phyloP scores from a whole-genome alignment of 768 basidiomycete species.

The Pisolithus microcarpus region DNA sequence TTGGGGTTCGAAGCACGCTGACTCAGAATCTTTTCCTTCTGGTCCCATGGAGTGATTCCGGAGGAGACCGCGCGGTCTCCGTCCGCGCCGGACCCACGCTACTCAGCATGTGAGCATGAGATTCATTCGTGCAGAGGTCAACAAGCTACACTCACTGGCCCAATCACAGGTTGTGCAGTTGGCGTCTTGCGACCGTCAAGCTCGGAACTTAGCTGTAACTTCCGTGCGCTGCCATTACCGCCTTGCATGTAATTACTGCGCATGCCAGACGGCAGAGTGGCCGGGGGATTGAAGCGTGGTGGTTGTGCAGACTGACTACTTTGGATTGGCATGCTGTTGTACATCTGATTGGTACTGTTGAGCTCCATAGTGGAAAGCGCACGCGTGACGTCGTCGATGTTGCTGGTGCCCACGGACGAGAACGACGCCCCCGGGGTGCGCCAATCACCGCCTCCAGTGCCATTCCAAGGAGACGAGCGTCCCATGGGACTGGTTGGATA shows the following conservation, averaged over 20 bases:
- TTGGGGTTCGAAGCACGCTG: conserved; percentile 63
- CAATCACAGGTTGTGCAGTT: conserved; percentile 33
- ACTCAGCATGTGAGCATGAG: conserved; percentile 25
- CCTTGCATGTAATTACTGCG: conserved; percentile 35
- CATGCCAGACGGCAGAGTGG: conserved; percentile 36
- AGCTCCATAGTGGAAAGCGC: conserved; percentile 68
- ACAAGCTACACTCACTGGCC: conserved; percentile 45
- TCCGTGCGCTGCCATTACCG: conserved; percentile 33
- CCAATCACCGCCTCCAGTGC: conserved; percentile 52
- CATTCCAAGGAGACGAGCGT: conserved; percentile 60
- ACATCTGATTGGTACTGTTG: conserved; percentile 25
- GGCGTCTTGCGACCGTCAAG: conserved; percentile 63
- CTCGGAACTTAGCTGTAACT: conserved; percentile 55
- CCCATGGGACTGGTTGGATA: conserved; percentile 53
- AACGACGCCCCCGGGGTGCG: conserved; percentile 34
- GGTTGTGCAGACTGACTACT: conserved; percentile 53
- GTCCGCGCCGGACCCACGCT: conserved; percentile 27
- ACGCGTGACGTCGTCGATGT: conserved; percentile 70
- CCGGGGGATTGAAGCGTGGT: conserved; percentile 60
- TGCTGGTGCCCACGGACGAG: conserved; percentile 22
- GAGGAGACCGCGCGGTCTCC: conserved; percentile 31
- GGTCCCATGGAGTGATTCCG: conserved; percentile 50
- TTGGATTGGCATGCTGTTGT: conserved; percentile 28
- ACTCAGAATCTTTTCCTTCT: conserved; percentile 51
- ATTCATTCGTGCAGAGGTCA: conserved; percentile 35